phyloP scores from a whole-genome alignment of 306 rosid species.

The Sechiopsis laciniata region DNA sequence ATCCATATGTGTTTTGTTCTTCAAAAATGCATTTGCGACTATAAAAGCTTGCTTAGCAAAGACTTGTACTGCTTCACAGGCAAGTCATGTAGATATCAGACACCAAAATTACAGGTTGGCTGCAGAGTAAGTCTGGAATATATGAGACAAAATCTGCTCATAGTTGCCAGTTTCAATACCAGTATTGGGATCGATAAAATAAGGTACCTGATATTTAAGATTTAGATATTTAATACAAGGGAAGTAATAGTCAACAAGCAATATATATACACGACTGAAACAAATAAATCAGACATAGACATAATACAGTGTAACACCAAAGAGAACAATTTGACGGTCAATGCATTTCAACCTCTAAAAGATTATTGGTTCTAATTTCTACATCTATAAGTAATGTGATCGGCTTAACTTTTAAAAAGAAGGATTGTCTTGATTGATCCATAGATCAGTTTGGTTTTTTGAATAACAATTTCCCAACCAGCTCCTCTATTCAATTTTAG shows the following conservation, averaged over 20 bases:
- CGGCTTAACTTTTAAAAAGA: too few relatives aligned
- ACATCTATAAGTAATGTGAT: too few relatives aligned
- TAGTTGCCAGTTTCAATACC: conserved; percentile 60
- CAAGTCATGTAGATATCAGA: neutral
- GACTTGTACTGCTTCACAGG: neutral
- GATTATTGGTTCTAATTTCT: too few relatives aligned
- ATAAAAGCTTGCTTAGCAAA: neutral
- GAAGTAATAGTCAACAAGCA: neutral
- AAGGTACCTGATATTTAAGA: conserved; percentile 54
- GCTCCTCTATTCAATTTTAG: too few relatives aligned
- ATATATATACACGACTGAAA: neutral
- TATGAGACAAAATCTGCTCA: conserved; percentile 55
- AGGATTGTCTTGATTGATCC: neutral
- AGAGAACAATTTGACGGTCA: neutral
- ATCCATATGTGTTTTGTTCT: neutral
- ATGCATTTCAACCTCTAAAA: too few relatives aligned
- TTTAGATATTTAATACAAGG: neutral
- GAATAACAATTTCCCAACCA: too few relatives aligned
- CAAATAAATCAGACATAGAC: neutral
- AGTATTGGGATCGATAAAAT: conserved; percentile 65
- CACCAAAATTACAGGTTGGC: conserved; percentile 6
- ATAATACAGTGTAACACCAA: neutral
- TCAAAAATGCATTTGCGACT: neutral
- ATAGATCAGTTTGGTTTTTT: too few relatives aligned
- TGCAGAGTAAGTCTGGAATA: conserved; percentile 62